Evolutionary conservation across 352 stramenopile species (phyloP), one percentile per base, ranked within the genome.

Genomic region (Globisporangium canariense): DNA sequence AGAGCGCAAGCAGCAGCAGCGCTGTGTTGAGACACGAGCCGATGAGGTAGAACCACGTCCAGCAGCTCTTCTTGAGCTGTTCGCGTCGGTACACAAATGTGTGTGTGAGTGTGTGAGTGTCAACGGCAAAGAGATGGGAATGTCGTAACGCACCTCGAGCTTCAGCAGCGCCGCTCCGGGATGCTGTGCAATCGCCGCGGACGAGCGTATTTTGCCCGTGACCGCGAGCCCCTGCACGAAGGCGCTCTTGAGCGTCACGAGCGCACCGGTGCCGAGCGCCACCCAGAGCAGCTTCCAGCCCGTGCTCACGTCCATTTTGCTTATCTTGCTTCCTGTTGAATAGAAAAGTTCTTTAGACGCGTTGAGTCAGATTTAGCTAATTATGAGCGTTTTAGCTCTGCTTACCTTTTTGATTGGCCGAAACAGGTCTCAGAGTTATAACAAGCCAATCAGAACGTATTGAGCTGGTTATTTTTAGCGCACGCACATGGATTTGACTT

Each of bases 41-140:
- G 7, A 78, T 60, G 14, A 90, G 65, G 62, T 93, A 93, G 64
- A 93, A 93, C 75, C 77, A 86, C 64, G 78, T 90, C 80, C 79
- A 93, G 34, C 69, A 76, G 43, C 75, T 76, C 64, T 92, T 92
- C 18, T 68, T 59, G 13, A 73, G 43, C 66, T 72, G 40, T 2
- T 32, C n/a, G 28, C 16, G 32, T 13, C 11, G 11, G 11, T 9
- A 56, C 13, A 40, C 7, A 4, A 13, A 7, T 18, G 28, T 38
- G 13, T 46, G 38, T 30, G 25, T 28, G 45, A 41, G 22, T 32
- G 34, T 36, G 0, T 41, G 9, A 41, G 34, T 36, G 2, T 41
- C 36, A 41, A 41, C 4, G 36, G 14, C 36, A 25, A 8, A 14
- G 10, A n/a, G 18, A 8, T 32, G 30, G 18, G 13, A 30, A 40